Conservation (phyloP, 1,284 basidiomycete species). For the Blastosporella zonata region DNA sequence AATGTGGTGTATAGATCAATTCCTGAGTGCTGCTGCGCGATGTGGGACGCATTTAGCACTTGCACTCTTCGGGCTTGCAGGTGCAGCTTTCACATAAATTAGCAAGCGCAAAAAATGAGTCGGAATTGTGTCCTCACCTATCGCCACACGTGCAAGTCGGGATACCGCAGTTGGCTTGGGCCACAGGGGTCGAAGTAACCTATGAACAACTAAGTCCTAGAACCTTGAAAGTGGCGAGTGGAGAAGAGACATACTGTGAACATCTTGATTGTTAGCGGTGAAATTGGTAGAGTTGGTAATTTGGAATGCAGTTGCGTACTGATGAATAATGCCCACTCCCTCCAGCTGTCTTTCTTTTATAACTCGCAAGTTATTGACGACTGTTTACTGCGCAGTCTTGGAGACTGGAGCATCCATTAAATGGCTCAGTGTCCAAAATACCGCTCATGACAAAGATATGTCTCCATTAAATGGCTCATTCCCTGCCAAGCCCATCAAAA, state of each 20-base stretch:
- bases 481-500: not conserved
- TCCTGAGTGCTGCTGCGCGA: no score
- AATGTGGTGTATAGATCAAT: no score
- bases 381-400: constrained; percentile 9
- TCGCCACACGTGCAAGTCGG: constrained; percentile 49
- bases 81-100: not conserved
- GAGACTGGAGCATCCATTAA: constrained; percentile 2
- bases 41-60: constrained; percentile 1
- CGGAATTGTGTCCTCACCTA: constrained; percentile 31
- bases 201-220: constrained; percentile 19
- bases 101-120: not conserved
- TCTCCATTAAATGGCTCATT: constrained; percentile 1
- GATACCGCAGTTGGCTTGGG: constrained; percentile 46
- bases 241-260: constrained; percentile 28
- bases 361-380: constrained; percentile 8
- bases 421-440: constrained; percentile 14
- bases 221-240: constrained; percentile 1
- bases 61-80: constrained; percentile 8
- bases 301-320: not conserved
- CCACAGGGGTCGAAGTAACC: constrained; percentile 37
- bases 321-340: not conserved
- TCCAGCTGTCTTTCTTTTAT: not conserved
- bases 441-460: constrained; percentile 7
- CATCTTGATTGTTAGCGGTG: constrained; percentile 25
- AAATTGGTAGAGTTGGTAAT: not conserved